These are phyloP conservation scores for Cinnamomum micranthum DNA, from an alignment of 164 flowering plant species.

Conservation along the genomic window DNA sequence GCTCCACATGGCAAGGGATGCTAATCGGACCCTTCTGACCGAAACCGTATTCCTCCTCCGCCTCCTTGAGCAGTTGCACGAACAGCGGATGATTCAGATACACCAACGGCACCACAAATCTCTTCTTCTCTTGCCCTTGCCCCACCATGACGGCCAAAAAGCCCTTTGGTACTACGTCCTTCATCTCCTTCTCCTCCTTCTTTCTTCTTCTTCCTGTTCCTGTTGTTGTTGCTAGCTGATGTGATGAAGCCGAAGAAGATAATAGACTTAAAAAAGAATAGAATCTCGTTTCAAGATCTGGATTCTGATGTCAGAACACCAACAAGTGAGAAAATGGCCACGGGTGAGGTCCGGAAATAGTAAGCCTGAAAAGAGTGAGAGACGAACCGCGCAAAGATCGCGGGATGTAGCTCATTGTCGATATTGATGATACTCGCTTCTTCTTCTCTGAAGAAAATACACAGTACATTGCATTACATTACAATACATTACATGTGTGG, in stretches of 20 bases:
- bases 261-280: background rate
- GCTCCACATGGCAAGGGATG: conserved; percentile 72
- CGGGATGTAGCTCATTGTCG: conserved; percentile 74
- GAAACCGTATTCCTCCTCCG: conserved; percentile 81
- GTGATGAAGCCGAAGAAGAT: conserved; percentile 36
- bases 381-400: conserved; percentile 48
- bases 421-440: background rate
- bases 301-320: background rate
- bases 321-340: conserved; percentile 57
- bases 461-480: background rate
- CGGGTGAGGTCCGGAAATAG: conserved; percentile 67
- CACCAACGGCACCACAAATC: conserved; percentile 62
- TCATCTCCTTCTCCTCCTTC: conserved; percentile 9
- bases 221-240: background rate
- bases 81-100: conserved; percentile 77
- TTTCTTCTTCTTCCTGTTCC: too few species aligned
- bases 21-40: conserved; percentile 68
- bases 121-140: conserved; percentile 51
- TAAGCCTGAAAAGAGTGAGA: conserved; percentile 48
- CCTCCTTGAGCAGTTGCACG: conserved; percentile 62
- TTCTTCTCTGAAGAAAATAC: background rate
- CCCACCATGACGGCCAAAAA: conserved; percentile 68
- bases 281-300: background rate
- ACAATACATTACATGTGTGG: too few species aligned
- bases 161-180: conserved; percentile 61